These are phyloP conservation scores for Periconia sp. DNA, from an alignment of 2,329 filamentous ascomycete genomes.

Conservation along the genomic window DNA sequence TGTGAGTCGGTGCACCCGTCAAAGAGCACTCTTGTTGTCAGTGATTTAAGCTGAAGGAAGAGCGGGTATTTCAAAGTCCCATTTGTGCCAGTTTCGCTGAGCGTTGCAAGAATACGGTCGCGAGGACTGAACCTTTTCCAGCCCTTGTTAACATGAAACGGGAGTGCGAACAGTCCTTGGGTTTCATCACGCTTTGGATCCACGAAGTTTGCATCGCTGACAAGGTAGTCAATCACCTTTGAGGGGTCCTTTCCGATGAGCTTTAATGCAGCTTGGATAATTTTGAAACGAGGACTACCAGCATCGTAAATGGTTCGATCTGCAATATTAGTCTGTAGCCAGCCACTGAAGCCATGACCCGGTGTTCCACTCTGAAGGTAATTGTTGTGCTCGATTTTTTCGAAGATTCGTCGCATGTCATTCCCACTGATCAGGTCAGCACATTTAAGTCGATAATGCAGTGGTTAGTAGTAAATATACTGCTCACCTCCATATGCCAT, in stretches of 20 bases:
- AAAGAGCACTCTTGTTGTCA: conserved; percentile 50
- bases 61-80: conserved; percentile 22
- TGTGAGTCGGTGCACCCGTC: conserved; percentile 21
- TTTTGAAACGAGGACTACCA: conserved; percentile 9
- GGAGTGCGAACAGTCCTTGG: conserved; percentile 48
- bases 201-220: conserved; percentile 19
- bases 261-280: conserved; percentile 19
- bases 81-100: conserved; percentile 9
- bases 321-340: conserved; percentile 23
- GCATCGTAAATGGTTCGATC: conserved; percentile 13
- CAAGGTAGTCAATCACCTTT: conserved; percentile 20
- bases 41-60: conserved; percentile 39
- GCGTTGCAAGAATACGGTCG: conserved; percentile 18
- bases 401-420: conserved; percentile 23
- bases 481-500: conserved; percentile 22
- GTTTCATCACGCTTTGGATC: conserved; percentile 28
- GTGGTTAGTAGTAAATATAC: too few relatives aligned
- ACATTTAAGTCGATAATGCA: too few relatives aligned
- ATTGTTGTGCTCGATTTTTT: conserved; percentile 25
- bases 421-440: too few relatives aligned
- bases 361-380: conserved; percentile 19
- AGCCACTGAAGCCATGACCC: conserved; percentile 27
- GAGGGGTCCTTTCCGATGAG: conserved; percentile 20
- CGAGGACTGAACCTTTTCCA: conserved; percentile 26
- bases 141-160: conserved; percentile 19